phyloP scores from a whole-genome alignment of 345 rosid species.

The Linum trigynum region DNA sequence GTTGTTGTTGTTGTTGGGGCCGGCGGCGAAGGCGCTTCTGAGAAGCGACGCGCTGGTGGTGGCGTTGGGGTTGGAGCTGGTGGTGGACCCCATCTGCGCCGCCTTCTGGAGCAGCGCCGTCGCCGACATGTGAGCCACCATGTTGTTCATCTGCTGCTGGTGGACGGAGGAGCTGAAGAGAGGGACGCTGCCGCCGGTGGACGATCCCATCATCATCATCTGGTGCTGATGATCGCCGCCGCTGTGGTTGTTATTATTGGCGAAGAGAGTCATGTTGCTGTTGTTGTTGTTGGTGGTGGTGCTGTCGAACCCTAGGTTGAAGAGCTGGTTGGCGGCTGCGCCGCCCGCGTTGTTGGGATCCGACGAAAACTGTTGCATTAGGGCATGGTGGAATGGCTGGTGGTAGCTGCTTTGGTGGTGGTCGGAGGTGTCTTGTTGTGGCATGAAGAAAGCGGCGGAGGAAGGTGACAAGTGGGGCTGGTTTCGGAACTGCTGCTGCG shows the following conservation, averaged over 20 bases:
- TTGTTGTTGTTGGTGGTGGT: conserved; percentile 14
- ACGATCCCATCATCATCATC: not conserved
- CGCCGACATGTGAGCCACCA: no score
- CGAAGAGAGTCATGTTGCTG: not conserved
- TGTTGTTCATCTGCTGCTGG: no score
- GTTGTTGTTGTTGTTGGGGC: not conserved
- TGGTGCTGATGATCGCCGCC: not conserved
- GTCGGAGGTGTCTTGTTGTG: conserved; percentile 25
- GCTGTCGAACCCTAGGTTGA: conserved; percentile 55
- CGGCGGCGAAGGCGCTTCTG: no score
- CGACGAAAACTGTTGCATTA: conserved; percentile 54
- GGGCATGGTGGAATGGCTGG: conserved; percentile 32
- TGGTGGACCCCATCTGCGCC: no score
- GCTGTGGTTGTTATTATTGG: not conserved
- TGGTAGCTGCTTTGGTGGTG: conserved; percentile 13
- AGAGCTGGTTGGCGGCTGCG: conserved; percentile 28
- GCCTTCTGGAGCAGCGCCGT: no score
- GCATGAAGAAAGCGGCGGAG: conserved; percentile 41
- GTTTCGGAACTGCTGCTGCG: conserved; percentile 6
- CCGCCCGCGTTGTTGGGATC: conserved; percentile 23
- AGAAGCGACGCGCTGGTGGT: no score
- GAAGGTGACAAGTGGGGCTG: conserved; percentile 22
- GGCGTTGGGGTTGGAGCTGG: no score
- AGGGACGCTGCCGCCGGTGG: no score
- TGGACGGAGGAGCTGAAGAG: no score